Percentiles rank a stretch among this genome's conserved stretches.
Evolutionary conservation across 2,329 filamentous ascomycete genomes (phyloP).

Genomic region (Pseudopyrenochaeta lycopersici): DNA sequence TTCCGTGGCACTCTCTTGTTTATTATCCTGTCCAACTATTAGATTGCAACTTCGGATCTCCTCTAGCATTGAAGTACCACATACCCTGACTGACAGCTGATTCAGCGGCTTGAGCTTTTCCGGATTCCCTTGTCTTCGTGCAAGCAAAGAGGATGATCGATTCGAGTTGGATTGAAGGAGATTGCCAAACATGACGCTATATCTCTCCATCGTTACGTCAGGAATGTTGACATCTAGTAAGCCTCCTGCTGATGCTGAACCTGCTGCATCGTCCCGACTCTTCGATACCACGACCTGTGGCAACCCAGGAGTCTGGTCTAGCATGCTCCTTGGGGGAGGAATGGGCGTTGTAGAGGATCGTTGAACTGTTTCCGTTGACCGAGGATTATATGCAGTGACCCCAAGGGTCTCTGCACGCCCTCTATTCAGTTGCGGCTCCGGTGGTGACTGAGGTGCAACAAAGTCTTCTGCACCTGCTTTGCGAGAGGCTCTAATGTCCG

Average conservation of each 20-base stretch:
- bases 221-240: constrained; percentile 81
- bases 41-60: constrained; percentile 2
- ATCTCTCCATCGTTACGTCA: constrained; percentile 81
- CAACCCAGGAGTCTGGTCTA: constrained; percentile 13
- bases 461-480: constrained; percentile 30
- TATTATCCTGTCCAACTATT: constrained; percentile 24
- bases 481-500: constrained; percentile 40
- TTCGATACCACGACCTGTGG: constrained; percentile 29
- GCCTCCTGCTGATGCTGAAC: constrained; percentile 18
- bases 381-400: constrained; percentile 22
- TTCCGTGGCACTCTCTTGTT: constrained; percentile 26
- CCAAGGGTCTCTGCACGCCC: constrained; percentile 31
- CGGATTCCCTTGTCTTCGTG: constrained; percentile 45
- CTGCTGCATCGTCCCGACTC: constrained; percentile 12
- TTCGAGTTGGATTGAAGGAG: constrained; percentile 64
- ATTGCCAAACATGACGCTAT: constrained; percentile 90
- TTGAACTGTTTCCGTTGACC: constrained; percentile 13
- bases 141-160: constrained; percentile 40
- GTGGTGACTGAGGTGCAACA: constrained; percentile 16
- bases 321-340: constrained; percentile 22
- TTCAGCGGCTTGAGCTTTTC: constrained; percentile 46
- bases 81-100: constrained; percentile 44
- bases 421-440: constrained; percentile 14
- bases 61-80: no score
- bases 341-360: constrained; percentile 26